Conservation (phyloP, 768 basidiomycete genomes). For the Lactarius hatsudake region DNA sequence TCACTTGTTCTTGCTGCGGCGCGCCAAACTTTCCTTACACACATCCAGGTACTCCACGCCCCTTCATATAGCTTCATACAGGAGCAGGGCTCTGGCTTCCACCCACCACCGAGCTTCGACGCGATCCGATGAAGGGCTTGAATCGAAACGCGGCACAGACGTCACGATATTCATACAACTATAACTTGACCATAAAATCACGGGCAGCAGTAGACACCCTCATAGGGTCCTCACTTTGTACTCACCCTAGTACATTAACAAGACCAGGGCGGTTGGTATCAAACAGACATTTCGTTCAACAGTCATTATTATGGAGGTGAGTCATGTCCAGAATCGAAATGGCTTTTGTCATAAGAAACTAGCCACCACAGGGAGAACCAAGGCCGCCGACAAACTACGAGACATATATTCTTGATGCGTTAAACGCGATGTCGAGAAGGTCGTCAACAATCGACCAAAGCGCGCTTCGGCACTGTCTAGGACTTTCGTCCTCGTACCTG, state of each 20-base stretch:
- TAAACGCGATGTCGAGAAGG: constrained; percentile 50
- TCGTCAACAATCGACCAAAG: constrained; percentile 55
- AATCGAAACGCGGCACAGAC: constrained; percentile 26
- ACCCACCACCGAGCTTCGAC: constrained; percentile 14
- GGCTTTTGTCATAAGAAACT: background rate
- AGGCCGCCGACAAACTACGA: constrained; percentile 55
- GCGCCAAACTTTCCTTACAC: constrained; percentile 1
- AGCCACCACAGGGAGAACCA: constrained; percentile 10
- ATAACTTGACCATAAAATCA: constrained; percentile 16
- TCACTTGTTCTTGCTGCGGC: constrained; percentile 8
- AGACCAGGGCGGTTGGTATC: background rate
- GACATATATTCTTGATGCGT: constrained; percentile 53
- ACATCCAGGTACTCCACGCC: background rate
- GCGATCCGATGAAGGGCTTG: constrained; percentile 25
- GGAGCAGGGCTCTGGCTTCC: constrained; percentile 15
- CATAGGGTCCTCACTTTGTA: constrained; percentile 12
- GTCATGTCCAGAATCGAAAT: background rate
- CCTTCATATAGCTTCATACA: constrained; percentile 1
- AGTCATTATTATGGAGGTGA: constrained; percentile 21
- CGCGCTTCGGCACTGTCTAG: constrained; percentile 59
- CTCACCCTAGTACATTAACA: constrained; percentile 13
- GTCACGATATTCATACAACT: constrained; percentile 18
- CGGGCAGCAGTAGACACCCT: constrained; percentile 29
- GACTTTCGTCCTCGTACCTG: constrained; percentile 74
- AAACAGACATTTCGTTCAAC: background rate